Evolutionary conservation across 108 stramenopile species (phyloP), one percentile per base, ranked within the genome.

Genomic region (Chaetoceros muelleri): DNA sequence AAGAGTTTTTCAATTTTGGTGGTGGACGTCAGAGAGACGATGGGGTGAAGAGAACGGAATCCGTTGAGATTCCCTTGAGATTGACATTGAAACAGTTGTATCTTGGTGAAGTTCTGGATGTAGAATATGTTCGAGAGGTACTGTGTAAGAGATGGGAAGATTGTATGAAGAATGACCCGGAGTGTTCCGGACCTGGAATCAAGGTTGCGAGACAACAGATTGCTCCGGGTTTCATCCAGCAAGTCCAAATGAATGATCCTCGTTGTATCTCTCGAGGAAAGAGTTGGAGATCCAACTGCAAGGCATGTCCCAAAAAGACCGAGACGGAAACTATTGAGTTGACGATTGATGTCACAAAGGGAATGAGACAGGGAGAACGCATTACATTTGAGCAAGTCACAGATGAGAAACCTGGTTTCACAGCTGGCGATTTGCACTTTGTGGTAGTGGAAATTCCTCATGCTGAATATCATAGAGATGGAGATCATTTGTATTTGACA

Each of bases 151-250:
- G 89, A 48, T 90, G 90, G 81, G 84, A 98, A 62, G 90, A 89
- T 64, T 90, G 88, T 61, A 84, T 89, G 73, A 87, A 79, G 28
- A 62, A 64, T 19, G 82, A 74, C 30, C 81, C 73, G 45, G 87
- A 87, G 49, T 98, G 97, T 71, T 85, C 91, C 29, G 97, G 94
- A 25, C 82, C 86, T 1, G 97, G 97, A 19, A 80, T 94, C 16
- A 70, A 73, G 24, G 74, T 96, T 22, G 60, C 75, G 25, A 75
- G 87, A 65, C 94, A 96, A 59, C 97, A 98, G 68, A 79, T 98
- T 57, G 97, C 95, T 0, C 97, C 97, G 10, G 97, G 97, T 23
- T 96, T 98, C 78, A 95, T 98, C 7, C 97, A 98, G 75, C 94
- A 96, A 70, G 81, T 94, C 7, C 96, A 96, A 56, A 75, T 85